Base-by-base conservation (phyloP, 805 yeast genomes). In the Candida boleticola region DNA sequence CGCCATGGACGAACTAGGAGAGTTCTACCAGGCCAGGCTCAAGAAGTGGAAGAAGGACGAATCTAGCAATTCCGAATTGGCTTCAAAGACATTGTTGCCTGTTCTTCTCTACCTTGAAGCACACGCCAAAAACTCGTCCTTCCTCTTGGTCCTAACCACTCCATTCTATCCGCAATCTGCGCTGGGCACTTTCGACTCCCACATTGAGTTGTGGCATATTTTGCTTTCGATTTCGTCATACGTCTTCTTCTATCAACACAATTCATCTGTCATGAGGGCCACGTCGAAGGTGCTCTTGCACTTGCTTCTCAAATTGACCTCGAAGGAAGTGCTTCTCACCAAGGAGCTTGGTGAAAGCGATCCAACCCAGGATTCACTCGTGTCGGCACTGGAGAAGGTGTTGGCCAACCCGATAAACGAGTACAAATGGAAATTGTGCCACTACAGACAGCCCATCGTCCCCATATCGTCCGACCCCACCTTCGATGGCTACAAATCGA, bases 401-500 rank as follows among this genome's bases (percentile, higher is more conserved):
- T 11, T 19, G 5, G 21, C 51, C 5, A 53, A 45, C 26, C 46
- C 53, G 19, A 57, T 63, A 4, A 60, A 71, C 39, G 74, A 69
- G 42, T 58, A 58, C 52, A 60, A 60, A 40, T 71, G 73, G 71
- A 71, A 70, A 47, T 49, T 70, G 32, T 66, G 71, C 27, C 76
- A 68, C 43, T 75, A 71, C 41, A 57, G 53, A 39, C 40, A 48
- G 11, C 74, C 75, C 1, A 39, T 63, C 9, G 48, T 71, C 3
- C 70, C 71, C 29, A 46, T 47, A 20, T 54, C 53, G 42, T 11
- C n/a, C 11, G 10, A 18, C 16, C 16, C 43, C 1, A 55, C 51
- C 2, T 48, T 57, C 5, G 51, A 49, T 19, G 62, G 60, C 2
- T 43, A 43, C 35, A 67, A 66, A 33, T 55, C 66, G 2, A 44